A percentile compares a stretch with the other conserved stretches of the same genome.
These are phyloP conservation scores for Dactylonectria estremocensis DNA, from an alignment of 2,329 filamentous ascomycete species.

Conservation along the genomic window DNA sequence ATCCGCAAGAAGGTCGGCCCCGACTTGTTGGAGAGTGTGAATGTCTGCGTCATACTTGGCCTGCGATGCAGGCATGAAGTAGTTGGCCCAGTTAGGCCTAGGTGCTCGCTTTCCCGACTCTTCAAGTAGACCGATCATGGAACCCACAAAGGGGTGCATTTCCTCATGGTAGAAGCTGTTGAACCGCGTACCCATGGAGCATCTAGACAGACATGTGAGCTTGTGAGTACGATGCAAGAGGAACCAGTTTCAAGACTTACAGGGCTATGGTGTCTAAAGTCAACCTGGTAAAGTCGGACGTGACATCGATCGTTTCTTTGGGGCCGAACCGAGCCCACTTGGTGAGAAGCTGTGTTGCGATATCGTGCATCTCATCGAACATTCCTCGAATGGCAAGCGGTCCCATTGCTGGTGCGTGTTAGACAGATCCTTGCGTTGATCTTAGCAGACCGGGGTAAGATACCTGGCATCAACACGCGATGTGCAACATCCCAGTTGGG, in stretches of 20 bases:
- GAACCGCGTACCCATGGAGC: constrained; percentile 72
- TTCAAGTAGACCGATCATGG: constrained; percentile 73
- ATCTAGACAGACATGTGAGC: constrained; percentile 12
- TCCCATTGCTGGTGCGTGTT: constrained; percentile 63
- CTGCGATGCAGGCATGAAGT: constrained; percentile 61
- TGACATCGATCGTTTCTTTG: constrained; percentile 64
- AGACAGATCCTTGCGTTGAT: background rate
- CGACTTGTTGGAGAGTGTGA: constrained; percentile 65
- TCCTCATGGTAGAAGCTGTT: constrained; percentile 69
- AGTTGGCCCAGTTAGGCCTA: constrained; percentile 62
- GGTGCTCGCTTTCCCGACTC: constrained; percentile 67
- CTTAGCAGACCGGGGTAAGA: background rate
- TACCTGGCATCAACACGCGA: constrained; percentile 70
- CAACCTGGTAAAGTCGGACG: constrained; percentile 74
- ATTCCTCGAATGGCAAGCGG: constrained; percentile 67
- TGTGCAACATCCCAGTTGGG: constrained; percentile 71
- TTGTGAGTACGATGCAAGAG: background rate
- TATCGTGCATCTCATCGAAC: constrained; percentile 70
- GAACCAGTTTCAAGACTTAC: constrained; percentile 44
- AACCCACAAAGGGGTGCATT: constrained; percentile 50
- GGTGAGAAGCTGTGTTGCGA: constrained; percentile 72
- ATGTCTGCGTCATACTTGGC: constrained; percentile 67
- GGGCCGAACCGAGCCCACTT: constrained; percentile 64
- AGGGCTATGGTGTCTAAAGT: constrained; percentile 75
- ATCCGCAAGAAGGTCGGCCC: constrained; percentile 69